phyloP scores from a whole-genome alignment of 345 rosid species.

The Combretum micranthum region DNA sequence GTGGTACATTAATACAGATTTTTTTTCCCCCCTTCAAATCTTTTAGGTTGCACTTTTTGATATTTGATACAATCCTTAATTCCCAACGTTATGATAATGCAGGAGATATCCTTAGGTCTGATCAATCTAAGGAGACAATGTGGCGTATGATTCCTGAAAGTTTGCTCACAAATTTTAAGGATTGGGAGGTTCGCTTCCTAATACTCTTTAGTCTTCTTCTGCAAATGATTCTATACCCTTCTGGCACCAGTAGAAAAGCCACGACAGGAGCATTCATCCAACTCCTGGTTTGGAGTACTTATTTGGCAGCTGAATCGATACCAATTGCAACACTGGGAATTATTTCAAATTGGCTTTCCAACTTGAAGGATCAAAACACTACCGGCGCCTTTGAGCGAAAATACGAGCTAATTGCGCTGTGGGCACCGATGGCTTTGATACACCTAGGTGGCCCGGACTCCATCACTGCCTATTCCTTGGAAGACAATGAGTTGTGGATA shows the following conservation, averaged over 20 bases:
- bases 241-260: conserved; percentile 11
- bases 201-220: too few relatives aligned
- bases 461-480: too few relatives aligned
- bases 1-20: too few relatives aligned
- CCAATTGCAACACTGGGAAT: conserved; percentile 18
- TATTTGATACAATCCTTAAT: too few relatives aligned
- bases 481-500: conserved; percentile 26
- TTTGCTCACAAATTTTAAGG: too few relatives aligned
- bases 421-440: conserved; percentile 27
- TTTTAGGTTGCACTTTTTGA: too few relatives aligned
- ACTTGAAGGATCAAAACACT: background rate
- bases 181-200: conserved; percentile 19
- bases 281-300: conserved; percentile 14
- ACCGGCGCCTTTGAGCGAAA: background rate
- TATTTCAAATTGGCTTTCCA: conserved; percentile 7
- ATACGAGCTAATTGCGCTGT: conserved; percentile 16
- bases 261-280: background rate
- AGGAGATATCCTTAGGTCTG: too few relatives aligned
- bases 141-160: too few relatives aligned
- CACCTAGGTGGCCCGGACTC: conserved; percentile 27
- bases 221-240: conserved; percentile 13
- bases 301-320: conserved; percentile 21
- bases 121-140: too few relatives aligned
- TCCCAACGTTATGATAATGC: too few relatives aligned
- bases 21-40: too few relatives aligned